A percentile compares a stretch with the other conserved stretches of the same genome.
These are phyloP conservation scores for Apiospora phragmitis DNA, from an alignment of 2,329 filamentous ascomycete genomes.

Conservation along the genomic window DNA sequence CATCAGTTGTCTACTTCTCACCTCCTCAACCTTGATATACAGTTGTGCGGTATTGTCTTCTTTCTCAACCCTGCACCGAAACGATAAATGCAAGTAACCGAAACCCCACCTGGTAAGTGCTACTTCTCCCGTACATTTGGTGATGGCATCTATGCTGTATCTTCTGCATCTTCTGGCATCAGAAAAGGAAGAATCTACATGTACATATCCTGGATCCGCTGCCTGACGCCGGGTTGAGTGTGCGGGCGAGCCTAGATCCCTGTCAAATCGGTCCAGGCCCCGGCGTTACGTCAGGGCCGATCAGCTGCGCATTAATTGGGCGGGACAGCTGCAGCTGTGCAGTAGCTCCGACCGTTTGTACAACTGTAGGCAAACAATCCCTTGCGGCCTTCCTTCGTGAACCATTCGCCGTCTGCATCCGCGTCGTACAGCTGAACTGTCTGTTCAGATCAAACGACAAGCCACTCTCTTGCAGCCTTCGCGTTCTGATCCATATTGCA, in stretches of 20 bases:
- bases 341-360: slow-evolving; percentile 2
- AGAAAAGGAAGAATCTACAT: neutral
- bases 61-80: neutral
- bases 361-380: neutral
- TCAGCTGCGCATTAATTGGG: slow-evolving; percentile 2
- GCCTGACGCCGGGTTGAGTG: neutral
- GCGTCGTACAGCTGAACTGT: neutral
- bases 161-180: neutral
- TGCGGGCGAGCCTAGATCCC: neutral
- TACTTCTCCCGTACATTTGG: neutral
- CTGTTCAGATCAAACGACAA: neutral
- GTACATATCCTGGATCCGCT: neutral
- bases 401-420: neutral
- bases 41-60: neutral
- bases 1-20: neutral
- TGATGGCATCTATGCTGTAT: neutral
- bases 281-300: slow-evolving; percentile 7
- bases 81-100: neutral
- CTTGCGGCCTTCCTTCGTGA: neutral
- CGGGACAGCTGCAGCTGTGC: neutral
- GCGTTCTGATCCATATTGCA: neutral
- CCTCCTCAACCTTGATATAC: neutral
- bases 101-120: neutral
- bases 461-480: neutral
- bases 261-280: neutral